phyloP scores from a whole-genome alignment of 1,139 yeast genomes.

The Saccharomyces uvarum region DNA sequence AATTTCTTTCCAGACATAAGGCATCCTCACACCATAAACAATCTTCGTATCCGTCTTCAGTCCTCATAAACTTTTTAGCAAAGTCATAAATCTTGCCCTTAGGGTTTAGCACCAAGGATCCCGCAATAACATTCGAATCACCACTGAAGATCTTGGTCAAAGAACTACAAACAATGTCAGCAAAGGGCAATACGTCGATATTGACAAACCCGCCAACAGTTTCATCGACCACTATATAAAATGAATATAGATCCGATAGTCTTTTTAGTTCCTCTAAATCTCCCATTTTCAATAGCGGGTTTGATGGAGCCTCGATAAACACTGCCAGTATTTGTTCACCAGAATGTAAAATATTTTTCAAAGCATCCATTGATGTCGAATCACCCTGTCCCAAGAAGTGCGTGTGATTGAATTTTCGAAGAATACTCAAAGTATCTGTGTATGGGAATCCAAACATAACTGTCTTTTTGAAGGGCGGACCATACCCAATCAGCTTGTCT shows the following conservation, averaged over 20 bases:
- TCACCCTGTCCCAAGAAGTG: conserved; percentile 82
- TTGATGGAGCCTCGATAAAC: conserved; percentile 90
- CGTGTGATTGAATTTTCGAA: conserved; percentile 83
- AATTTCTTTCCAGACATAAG: conserved; percentile 81
- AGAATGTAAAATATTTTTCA: conserved; percentile 50
- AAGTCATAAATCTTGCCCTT: conserved; percentile 43
- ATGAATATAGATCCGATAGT: conserved; percentile 61
- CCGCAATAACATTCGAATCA: conserved; percentile 93
- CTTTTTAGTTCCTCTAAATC: conserved; percentile 55
- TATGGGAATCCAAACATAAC: conserved; percentile 94
- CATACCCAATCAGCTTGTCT: conserved; percentile 18
- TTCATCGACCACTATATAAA: conserved; percentile 82
- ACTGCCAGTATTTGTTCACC: conserved; percentile 63
- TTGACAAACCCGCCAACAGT: conserved; percentile 88
- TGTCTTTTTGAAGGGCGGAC: conserved; percentile 46
- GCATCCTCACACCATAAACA: conserved; percentile 91
- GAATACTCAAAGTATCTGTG: conserved; percentile 80
- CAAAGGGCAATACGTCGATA: conserved; percentile 70
- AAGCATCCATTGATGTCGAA: conserved; percentile 55
- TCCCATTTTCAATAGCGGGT: conserved; percentile 81
- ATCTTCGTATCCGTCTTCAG: conserved; percentile 51
- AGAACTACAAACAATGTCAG: conserved; percentile 81
- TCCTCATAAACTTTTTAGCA: conserved; percentile 47
- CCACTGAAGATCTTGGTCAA: conserved; percentile 95
- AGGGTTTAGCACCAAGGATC: conserved; percentile 78